These are phyloP conservation scores for Infundibulicybe gibba DNA, from an alignment of 768 basidiomycete species.

Conservation along the genomic window DNA sequence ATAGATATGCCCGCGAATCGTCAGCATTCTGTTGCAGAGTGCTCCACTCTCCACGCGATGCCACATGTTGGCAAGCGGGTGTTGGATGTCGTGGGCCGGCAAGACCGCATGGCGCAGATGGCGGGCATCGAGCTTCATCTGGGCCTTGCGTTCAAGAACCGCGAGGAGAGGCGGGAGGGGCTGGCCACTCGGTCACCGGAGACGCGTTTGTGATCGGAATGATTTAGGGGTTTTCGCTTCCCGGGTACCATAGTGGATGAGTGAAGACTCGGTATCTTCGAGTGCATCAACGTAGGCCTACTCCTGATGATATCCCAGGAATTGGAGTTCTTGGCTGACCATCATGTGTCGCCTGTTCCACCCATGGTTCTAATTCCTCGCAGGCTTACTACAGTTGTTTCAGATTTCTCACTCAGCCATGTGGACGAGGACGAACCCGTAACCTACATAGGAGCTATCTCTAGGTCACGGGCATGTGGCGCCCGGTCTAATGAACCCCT, in stretches of 20 bases:
- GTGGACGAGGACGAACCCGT: too few species aligned
- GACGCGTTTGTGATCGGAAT: constrained; percentile 95
- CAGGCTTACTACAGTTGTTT: too few species aligned
- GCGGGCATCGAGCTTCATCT: constrained; percentile 98
- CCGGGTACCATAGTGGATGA: too few species aligned
- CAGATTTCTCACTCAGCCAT: too few species aligned
- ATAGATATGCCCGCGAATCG: constrained; percentile 91
- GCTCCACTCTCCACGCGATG: constrained; percentile 77
- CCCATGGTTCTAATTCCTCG: too few species aligned
- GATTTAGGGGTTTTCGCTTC: constrained; percentile 96
- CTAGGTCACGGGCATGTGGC: too few species aligned
- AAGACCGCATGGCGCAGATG: constrained; percentile 97
- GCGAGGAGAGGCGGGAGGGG: constrained; percentile 42
- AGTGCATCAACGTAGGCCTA: too few species aligned
- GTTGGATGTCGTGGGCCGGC: constrained; percentile 81
- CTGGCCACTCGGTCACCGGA: constrained; percentile 62
- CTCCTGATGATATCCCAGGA: too few species aligned
- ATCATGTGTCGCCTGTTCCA: too few species aligned
- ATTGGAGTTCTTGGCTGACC: too few species aligned
- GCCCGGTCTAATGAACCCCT: too few species aligned
- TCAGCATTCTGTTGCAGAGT: constrained; percentile 83
- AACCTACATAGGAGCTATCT: too few species aligned
- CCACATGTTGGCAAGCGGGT: constrained; percentile 88
- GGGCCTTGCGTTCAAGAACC: constrained; percentile 81
- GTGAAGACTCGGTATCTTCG: constrained; percentile 91